A percentile compares a stretch with the other conserved stretches of the same genome.
These are phyloP conservation scores for Vigna unguiculata DNA, from an alignment of 306 rosid genomes.

Conservation along the genomic window DNA sequence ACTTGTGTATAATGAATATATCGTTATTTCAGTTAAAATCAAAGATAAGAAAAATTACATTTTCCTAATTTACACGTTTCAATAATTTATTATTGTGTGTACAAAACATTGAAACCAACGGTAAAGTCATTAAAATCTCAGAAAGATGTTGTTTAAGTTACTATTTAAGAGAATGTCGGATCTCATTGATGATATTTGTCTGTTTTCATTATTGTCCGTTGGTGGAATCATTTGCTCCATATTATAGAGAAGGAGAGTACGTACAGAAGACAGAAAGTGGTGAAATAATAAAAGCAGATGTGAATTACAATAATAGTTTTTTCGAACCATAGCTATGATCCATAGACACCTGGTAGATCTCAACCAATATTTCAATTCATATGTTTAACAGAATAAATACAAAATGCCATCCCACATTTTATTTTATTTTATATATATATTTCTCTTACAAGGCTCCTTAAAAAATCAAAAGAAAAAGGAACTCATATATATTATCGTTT, in stretches of 20 bases:
- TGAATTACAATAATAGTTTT: too few species aligned
- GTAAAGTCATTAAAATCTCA: not conserved
- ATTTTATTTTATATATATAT: too few species aligned
- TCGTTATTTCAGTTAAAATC: not conserved
- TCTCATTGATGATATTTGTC: not conserved
- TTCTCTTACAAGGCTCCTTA: too few species aligned
- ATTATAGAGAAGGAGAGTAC: not conserved
- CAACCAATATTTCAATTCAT: too few species aligned
- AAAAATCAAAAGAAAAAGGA: too few species aligned
- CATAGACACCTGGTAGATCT: too few species aligned
- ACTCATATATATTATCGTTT: too few species aligned
- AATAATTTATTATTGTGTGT: not conserved
- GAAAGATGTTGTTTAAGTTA: not conserved
- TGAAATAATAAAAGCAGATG: too few species aligned
- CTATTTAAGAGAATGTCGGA: not conserved
- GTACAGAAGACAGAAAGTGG: not conserved
- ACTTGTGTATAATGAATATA: not conserved
- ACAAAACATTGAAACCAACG: not conserved
- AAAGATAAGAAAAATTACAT: not conserved
- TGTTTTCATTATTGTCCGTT: not conserved
- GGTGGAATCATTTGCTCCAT: not conserved
- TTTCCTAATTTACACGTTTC: not conserved
- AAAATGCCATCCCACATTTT: too few species aligned
- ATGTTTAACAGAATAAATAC: too few species aligned
- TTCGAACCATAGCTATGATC: too few species aligned